Conservation (phyloP, 768 basidiomycete genomes). For the Heimioporus sp. region DNA sequence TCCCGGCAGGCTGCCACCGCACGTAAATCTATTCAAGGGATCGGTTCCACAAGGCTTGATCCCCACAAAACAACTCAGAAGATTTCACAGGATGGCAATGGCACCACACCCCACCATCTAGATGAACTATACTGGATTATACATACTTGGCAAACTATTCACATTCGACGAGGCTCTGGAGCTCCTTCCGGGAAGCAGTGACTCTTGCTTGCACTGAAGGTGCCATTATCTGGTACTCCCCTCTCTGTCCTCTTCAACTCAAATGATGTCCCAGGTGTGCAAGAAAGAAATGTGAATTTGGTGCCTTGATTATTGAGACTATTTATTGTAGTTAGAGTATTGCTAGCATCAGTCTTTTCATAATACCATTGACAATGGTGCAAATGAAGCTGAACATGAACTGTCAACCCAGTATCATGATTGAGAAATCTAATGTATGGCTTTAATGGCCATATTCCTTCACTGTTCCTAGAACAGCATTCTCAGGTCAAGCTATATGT, state of each 20-base stretch:
- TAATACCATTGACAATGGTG: too few relatives aligned
- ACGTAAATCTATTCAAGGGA: conserved; percentile 24
- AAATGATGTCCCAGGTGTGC: neutral
- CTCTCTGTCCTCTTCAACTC: conserved; percentile 11
- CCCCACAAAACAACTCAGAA: conserved; percentile 11
- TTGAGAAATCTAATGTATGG: too few relatives aligned
- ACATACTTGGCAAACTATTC: conserved; percentile 17
- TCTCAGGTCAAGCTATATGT: too few relatives aligned
- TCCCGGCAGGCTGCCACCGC: conserved; percentile 35
- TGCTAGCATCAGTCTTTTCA: too few relatives aligned
- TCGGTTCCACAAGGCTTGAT: conserved; percentile 11
- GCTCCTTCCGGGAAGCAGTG: conserved; percentile 21
- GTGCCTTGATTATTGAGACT: too few relatives aligned
- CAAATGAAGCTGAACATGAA: too few relatives aligned
- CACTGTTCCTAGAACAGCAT: too few relatives aligned
- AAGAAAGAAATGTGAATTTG: too few relatives aligned
- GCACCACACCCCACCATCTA: conserved; percentile 7
- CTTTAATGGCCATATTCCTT: too few relatives aligned
- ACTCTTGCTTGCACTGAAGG: conserved; percentile 17
- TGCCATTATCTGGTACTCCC: conserved; percentile 18
- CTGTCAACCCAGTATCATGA: too few relatives aligned
- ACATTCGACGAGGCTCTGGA: neutral
- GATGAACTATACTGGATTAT: conserved; percentile 21
- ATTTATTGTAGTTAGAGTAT: too few relatives aligned
- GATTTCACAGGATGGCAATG: conserved; percentile 4